phyloP scores from a whole-genome alignment of 2,329 filamentous ascomycete species.

The Elsinoe arachidis region DNA sequence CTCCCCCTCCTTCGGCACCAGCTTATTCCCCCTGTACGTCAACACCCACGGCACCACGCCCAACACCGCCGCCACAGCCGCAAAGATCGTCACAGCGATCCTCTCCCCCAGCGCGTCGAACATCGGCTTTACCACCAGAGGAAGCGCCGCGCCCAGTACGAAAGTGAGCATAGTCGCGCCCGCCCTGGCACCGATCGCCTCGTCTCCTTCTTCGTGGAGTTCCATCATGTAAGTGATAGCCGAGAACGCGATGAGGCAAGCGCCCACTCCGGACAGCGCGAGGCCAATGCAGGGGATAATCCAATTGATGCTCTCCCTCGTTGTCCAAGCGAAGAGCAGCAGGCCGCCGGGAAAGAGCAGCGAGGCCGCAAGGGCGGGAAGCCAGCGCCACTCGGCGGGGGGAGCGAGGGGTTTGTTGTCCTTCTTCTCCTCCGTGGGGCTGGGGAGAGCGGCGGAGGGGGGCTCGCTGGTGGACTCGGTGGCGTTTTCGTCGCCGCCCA shows the following conservation, averaged over 20 bases:
- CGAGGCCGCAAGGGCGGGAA: slow-evolving; percentile 18
- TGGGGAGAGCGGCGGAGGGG: background rate
- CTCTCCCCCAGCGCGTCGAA: slow-evolving; percentile 5
- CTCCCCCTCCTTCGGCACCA: slow-evolving; percentile 1
- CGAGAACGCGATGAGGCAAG: slow-evolving; percentile 8
- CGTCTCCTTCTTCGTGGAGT: slow-evolving; percentile 3
- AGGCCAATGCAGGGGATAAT: slow-evolving; percentile 12
- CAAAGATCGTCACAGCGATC: slow-evolving; percentile 9
- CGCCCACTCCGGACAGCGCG: background rate
- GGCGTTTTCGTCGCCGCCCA: slow-evolving; percentile 3
- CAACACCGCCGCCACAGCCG: slow-evolving; percentile 5
- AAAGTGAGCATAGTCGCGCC: slow-evolving; percentile 9
- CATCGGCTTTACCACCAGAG: slow-evolving; percentile 9
- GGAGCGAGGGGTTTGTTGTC: slow-evolving; percentile 8
- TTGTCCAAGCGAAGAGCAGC: slow-evolving; percentile 20
- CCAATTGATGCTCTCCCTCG: background rate
- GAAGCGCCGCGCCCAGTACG: slow-evolving; percentile 6
- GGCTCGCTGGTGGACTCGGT: slow-evolving; percentile 1
- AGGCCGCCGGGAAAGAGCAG: slow-evolving; percentile 16
- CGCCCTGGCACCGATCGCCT: background rate
- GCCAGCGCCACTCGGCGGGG: slow-evolving; percentile 20
- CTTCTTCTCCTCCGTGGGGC: background rate
- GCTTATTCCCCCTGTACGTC: slow-evolving; percentile 1
- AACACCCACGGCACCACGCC: slow-evolving; percentile 12
- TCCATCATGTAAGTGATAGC: slow-evolving; percentile 12